Percentiles rank a stretch among this genome's conserved stretches.
These are phyloP conservation scores for Solidago caesia DNA, from an alignment of 129 eudicot species.

Conservation along the genomic window DNA sequence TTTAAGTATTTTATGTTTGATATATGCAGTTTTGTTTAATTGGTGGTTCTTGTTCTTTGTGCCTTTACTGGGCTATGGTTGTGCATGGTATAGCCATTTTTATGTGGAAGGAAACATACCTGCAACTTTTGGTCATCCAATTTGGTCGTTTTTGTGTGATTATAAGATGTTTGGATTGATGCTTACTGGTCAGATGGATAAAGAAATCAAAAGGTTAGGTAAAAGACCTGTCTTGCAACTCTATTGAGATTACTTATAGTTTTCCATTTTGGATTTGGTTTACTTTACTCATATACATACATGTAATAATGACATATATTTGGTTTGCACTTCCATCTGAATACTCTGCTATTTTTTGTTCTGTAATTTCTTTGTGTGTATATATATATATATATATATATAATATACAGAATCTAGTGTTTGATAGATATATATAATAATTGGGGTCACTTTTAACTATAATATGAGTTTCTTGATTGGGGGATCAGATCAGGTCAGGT, in stretches of 20 bases:
- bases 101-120: constrained; percentile 87
- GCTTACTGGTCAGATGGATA: constrained; percentile 97
- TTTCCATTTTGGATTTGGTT: not conserved
- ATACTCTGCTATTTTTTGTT: constrained; percentile 15
- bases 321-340: constrained; percentile 23
- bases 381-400: constrained; percentile 7
- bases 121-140: constrained; percentile 89
- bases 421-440: not conserved
- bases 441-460: constrained; percentile 1
- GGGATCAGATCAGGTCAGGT: not conserved
- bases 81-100: constrained; percentile 97
- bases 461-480: constrained; percentile 8
- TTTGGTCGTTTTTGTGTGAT: constrained; percentile 94
- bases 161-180: constrained; percentile 93
- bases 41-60: constrained; percentile 65
- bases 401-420: constrained; percentile 18
- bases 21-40: constrained; percentile 58
- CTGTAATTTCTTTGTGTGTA: not conserved
- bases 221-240: constrained; percentile 76
- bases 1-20: constrained; percentile 50
- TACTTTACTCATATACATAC: constrained; percentile 7
- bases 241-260: constrained; percentile 44
- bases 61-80: constrained; percentile 78
- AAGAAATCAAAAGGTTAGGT: constrained; percentile 95
- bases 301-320: constrained; percentile 30